Base-by-base conservation (phyloP, 306 rosid genomes). In the Cicer yamashitae region DNA sequence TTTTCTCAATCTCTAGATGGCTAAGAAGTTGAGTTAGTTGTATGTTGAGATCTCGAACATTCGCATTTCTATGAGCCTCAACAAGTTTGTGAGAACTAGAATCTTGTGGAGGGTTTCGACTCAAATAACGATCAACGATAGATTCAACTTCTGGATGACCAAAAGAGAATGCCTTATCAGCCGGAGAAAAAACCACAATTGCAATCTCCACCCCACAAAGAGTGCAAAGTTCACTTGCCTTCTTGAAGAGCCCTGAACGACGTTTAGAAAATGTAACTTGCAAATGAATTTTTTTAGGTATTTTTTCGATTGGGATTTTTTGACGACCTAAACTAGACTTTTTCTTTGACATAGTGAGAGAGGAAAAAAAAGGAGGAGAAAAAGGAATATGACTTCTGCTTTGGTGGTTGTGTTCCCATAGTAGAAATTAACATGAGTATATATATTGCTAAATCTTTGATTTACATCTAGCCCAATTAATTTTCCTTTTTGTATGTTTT, bases 191-290 rank as follows among this genome's bases (percentile, higher is more conserved):
- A 15, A 84, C 93, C 0, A 91, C 70, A 0, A 91, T 87, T 1
- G 87, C 91, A 13, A 87, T 75, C 54, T 91, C 87, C 1, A 81
- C 93, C 0, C 93, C 96, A 22, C 91, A 91, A 3, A 91, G 87
- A 7, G 93, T 91, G 78, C 93, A 89, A 52, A 91, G 88, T 34
- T 89, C 92, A 20, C 96, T 86, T 0, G 92, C 92, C 30, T 91
- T 91, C 74, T 91, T 91, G 84, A 91, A 91, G 0, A 91, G 53
- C 0, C 96, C 96, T 0, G 91, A 89, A 2, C 91, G 87, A 2
- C 93, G 88, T 30, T 89, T 91, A 0, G 91, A 91, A 61, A 91
- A 91, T 8, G 96, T 86, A 8, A 91, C 93, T 81, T 89, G 90
- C 4, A 91, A 63, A 50, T 87, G 86, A 46, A 79, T 87, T 25